Percentiles rank a stretch among this genome's conserved stretches.
These are phyloP conservation scores for Ophiocordyceps camponoti-saundersi DNA, from an alignment of 2,329 filamentous ascomycete genomes.

Conservation along the genomic window DNA sequence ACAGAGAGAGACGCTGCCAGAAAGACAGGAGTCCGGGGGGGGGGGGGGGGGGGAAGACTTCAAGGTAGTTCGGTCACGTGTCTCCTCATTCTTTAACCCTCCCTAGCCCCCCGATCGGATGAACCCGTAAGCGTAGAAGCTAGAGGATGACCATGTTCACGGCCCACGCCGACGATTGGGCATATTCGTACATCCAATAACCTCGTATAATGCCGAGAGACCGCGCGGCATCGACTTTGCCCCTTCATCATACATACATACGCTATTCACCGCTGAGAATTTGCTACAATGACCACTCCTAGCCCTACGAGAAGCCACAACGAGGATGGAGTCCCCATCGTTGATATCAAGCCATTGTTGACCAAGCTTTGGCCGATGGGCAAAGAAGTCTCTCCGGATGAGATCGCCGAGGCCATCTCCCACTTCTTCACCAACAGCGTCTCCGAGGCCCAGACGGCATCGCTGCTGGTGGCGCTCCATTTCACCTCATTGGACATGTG, in stretches of 20 bases:
- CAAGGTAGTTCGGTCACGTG: too few relatives aligned
- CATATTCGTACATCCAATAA: too few relatives aligned
- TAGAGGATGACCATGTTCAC: too few relatives aligned
- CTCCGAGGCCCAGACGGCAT: conserved; percentile 74
- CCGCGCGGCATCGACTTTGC: background rate
- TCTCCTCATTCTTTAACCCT: too few relatives aligned
- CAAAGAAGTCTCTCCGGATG: conserved; percentile 47
- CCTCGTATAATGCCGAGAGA: too few relatives aligned
- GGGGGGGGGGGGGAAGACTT: too few relatives aligned
- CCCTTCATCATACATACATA: background rate
- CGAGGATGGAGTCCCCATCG: conserved; percentile 12
- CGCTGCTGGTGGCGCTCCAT: conserved; percentile 78
- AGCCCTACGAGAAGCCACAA: background rate
- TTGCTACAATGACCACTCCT: background rate
- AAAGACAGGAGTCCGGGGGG: too few relatives aligned
- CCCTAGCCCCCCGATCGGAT: too few relatives aligned
- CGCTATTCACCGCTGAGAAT: background rate
- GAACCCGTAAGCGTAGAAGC: too few relatives aligned
- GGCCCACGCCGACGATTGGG: too few relatives aligned
- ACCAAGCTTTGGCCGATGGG: conserved; percentile 50
- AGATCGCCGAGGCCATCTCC: conserved; percentile 80
- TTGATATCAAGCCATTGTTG: conserved; percentile 55
- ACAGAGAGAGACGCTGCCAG: too few relatives aligned
- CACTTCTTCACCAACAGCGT: conserved; percentile 83
- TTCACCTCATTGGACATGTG: conserved; percentile 76